Evolutionary conservation across 1,284 basidiomycete genomes (phyloP).

Genomic region (Apiotrichum siamense): DNA sequence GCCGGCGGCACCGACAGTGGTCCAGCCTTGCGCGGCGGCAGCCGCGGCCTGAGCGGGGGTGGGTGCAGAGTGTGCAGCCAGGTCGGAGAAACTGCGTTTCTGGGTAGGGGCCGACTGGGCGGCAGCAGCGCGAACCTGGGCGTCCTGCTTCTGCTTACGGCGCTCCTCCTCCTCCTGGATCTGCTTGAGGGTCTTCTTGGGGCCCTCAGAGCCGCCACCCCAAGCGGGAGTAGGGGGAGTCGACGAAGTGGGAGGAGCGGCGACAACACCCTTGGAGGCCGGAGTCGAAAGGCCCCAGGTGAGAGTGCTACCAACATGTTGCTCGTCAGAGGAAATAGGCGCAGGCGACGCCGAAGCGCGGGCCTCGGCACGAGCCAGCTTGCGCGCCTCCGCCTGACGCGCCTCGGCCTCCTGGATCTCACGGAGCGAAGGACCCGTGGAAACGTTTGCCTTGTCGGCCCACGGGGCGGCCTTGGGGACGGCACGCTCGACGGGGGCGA

Average conservation of each 20-base stretch:
- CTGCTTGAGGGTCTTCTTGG: conserved; percentile 95
- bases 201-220: conserved; percentile 41
- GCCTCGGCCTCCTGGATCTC: conserved; percentile 95
- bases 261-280: conserved; percentile 21
- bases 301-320: conserved; percentile 37
- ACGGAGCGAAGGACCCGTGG: conserved; percentile 62
- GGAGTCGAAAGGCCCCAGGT: conserved; percentile 49
- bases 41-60: conserved; percentile 48
- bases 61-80: conserved; percentile 63
- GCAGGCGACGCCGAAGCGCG: conserved; percentile 50
- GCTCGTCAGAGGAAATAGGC: conserved; percentile 23
- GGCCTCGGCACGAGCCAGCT: conserved; percentile 58
- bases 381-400: conserved; percentile 65
- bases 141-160: conserved; percentile 59
- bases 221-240: conserved; percentile 45
- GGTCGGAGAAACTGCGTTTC: conserved; percentile 72
- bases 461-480: conserved; percentile 41
- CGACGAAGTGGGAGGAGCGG: conserved; percentile 33
- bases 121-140: conserved; percentile 22
- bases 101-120: conserved; percentile 33
- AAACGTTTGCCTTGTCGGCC: conserved; percentile 42
- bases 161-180: conserved; percentile 96
- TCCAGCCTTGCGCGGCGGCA: conserved; percentile 65
- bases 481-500: conserved; percentile 6
- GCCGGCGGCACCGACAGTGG: conserved; percentile 72